A percentile compares a stretch with the other conserved stretches of the same genome.
phyloP scores from a whole-genome alignment of 1,284 basidiomycete species.

The Apiotrichum akiyoshidainum region DNA sequence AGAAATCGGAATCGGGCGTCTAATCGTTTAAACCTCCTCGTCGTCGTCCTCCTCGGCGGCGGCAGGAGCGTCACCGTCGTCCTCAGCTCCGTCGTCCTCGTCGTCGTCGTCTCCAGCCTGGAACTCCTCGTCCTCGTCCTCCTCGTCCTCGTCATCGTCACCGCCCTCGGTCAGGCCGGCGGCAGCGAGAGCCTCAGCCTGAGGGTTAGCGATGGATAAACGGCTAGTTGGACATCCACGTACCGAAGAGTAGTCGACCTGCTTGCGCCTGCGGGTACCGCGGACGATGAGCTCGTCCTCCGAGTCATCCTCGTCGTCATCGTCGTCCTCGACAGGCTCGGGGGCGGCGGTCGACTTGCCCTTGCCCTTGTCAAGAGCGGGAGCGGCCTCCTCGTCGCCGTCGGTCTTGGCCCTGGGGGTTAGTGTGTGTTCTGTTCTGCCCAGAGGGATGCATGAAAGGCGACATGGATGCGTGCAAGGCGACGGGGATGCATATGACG shows the following conservation, averaged over 20 bases:
- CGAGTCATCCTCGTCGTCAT: constrained; percentile 31
- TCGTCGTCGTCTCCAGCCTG: constrained; percentile 26
- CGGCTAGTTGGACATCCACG: constrained; percentile 7
- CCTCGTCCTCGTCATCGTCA: constrained; percentile 19
- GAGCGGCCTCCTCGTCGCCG: constrained; percentile 12
- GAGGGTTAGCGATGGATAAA: constrained; percentile 5
- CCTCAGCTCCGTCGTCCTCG: constrained; percentile 22
- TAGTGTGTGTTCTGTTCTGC: background rate
- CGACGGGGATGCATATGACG: too few species aligned
- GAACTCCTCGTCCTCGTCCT: constrained; percentile 26
- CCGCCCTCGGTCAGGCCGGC: constrained; percentile 33
- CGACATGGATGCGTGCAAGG: background rate
- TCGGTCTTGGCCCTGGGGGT: constrained; percentile 30
- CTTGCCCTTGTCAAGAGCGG: constrained; percentile 29
- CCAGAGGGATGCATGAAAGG: background rate
- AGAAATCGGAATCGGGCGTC: background rate
- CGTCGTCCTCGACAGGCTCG: constrained; percentile 23
- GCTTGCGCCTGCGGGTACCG: constrained; percentile 29
- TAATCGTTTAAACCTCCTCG: constrained; percentile 29
- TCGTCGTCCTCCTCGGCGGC: constrained; percentile 30
- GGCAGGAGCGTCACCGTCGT: constrained; percentile 23
- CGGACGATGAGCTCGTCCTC: constrained; percentile 31
- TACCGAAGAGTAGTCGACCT: constrained; percentile 39
- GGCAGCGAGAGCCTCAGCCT: constrained; percentile 36
- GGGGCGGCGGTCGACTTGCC: constrained; percentile 34